These are phyloP conservation scores for Corymbia calophylla DNA, from an alignment of 441 rosid genomes.

Conservation along the genomic window DNA sequence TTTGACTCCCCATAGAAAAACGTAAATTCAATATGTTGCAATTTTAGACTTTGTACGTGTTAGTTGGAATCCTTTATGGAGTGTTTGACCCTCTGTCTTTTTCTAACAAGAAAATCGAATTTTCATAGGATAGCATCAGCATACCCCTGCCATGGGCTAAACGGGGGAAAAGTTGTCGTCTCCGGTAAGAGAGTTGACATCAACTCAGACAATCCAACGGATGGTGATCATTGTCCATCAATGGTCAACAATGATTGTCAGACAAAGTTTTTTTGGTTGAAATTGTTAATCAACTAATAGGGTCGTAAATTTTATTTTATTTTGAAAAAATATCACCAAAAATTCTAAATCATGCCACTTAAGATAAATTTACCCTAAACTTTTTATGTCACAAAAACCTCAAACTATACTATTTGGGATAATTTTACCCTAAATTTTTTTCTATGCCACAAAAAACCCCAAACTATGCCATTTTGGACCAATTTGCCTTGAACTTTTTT, in stretches of 20 bases:
- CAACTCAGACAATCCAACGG: background rate
- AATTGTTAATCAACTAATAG: too few relatives aligned
- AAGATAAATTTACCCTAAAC: too few relatives aligned
- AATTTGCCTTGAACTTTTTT: too few relatives aligned
- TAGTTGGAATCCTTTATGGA: background rate
- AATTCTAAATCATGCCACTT: too few relatives aligned
- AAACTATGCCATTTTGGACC: too few relatives aligned
- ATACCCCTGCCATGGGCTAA: fast-evolving
- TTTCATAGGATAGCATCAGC: fast-evolving
- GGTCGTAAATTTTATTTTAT: too few relatives aligned
- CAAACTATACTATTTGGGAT: too few relatives aligned
- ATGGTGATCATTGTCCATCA: fast-evolving
- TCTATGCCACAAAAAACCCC: too few relatives aligned
- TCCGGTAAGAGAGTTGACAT: background rate
- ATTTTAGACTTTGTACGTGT: background rate
- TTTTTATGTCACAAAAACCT: too few relatives aligned
- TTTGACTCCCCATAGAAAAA: background rate
- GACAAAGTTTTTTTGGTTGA: background rate
- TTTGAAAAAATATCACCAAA: background rate
- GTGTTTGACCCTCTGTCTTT: background rate
- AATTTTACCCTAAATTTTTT: too few relatives aligned
- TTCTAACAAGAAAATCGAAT: background rate
- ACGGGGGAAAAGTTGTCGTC: background rate
- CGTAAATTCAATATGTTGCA: background rate
- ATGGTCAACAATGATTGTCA: background rate